These are phyloP conservation scores for Arachis hypogaea DNA, from an alignment of 306 rosid species.

Conservation along the genomic window DNA sequence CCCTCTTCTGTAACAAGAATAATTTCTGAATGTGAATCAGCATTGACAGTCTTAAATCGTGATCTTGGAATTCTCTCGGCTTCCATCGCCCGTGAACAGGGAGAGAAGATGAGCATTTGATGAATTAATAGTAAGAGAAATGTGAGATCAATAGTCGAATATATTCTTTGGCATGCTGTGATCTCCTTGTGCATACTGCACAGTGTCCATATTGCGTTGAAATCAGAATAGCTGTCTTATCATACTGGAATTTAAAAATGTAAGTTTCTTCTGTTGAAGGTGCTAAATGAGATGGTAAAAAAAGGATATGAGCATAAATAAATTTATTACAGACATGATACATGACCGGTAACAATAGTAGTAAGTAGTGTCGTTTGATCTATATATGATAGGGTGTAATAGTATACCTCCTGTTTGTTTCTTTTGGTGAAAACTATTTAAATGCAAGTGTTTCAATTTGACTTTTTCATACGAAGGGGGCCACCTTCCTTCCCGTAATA, in stretches of 20 bases:
- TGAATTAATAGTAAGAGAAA: conserved; percentile 28
- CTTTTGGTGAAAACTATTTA: no score
- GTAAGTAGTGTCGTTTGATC: no score
- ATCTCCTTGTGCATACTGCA: conserved; percentile 31
- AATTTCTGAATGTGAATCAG: conserved; percentile 89
- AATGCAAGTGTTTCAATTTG: no score
- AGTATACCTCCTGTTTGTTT: no score
- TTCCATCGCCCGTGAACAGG: conserved; percentile 90
- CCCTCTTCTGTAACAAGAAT: conserved; percentile 88
- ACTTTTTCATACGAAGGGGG: no score
- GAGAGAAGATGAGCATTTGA: conserved; percentile 54
- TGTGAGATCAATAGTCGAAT: not conserved
- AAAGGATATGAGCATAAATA: no score
- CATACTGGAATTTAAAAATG: not conserved
- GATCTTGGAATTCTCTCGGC: conserved; percentile 96
- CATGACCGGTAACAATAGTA: no score
- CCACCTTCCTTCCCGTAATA: no score
- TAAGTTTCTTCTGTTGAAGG: not conserved
- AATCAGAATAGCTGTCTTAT: not conserved
- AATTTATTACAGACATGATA: no score
- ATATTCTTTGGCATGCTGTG: conserved; percentile 31
- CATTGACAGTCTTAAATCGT: conserved; percentile 78
- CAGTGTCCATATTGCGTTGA: conserved; percentile 29
- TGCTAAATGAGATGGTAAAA: no score
- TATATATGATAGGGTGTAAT: no score